Base-by-base conservation (phyloP, 148 eudicot genomes). In the Rhododendron simsii region DNA sequence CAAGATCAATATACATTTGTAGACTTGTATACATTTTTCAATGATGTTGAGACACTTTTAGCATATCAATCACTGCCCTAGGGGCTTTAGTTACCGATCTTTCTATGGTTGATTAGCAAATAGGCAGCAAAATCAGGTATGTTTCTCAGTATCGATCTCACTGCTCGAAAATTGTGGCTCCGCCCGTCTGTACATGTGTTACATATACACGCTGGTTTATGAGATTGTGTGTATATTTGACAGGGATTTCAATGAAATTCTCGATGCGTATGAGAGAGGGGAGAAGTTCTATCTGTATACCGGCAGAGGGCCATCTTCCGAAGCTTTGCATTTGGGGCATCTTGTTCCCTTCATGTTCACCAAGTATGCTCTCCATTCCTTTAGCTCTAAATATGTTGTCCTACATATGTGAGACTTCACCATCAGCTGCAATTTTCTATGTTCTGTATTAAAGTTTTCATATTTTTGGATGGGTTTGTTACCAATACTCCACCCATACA, bases 261-360 rank as follows among this genome's bases (percentile, higher is more conserved):
- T 96, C 73, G 98, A 96, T 90, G 95, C 98, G 0, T 96, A 92
- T 78, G 99, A 96, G 86, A 92, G 87, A 88, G 96, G 98, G 23
- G 93, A 95, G 37, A 96, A 94, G 90, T 96, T 96, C 67, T 96
- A 95, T 85, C 83, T 96, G 78, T 96, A 96, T 86, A 96, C 99
- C 0, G 99, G 99, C 23, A 92, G 99, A 82, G 99, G 99, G 13
- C 98, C 99, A 2, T 96, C 99, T 1, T 96, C 99, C 7, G 99
- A 96, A 89, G 91, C 99, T 16, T 83, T 96, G 91, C 99, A 96
- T 92, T 88, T 96, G 90, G 98, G 99, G 6, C 99, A 96, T 95
- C 93, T 96, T 35, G 85, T 96, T 44, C 99, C 99, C 12, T 96
- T 96, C 82, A 95, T 95, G 99, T 96, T 96, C 88, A 96, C 99